Evolutionary conservation across 1,284 basidiomycete species (phyloP).

Genomic region (Pascua sp.): DNA sequence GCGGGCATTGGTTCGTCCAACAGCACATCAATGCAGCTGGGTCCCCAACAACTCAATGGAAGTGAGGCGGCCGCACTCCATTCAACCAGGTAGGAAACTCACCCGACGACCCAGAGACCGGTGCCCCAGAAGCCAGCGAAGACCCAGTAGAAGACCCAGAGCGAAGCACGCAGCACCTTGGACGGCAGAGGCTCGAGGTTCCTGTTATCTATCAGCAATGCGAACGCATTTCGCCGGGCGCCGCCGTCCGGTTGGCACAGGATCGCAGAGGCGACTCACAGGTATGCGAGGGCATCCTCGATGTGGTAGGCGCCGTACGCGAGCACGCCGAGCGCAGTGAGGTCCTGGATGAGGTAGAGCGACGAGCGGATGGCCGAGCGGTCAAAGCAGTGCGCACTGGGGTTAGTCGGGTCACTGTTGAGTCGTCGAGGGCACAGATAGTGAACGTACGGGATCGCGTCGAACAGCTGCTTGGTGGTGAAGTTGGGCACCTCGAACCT

Average conservation of each 20-base stretch:
- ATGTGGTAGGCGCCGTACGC: constrained; percentile 69
- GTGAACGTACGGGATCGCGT: constrained; percentile 62
- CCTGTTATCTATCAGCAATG: too few species aligned
- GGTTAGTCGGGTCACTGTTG: not conserved
- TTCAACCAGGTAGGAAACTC: too few species aligned
- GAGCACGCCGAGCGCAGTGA: constrained; percentile 63
- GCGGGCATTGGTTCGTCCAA: not conserved
- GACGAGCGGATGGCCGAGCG: constrained; percentile 81
- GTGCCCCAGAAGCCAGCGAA: constrained; percentile 83
- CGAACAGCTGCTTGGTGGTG: constrained; percentile 59
- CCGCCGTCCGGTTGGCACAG: too few species aligned
- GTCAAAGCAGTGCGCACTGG: constrained; percentile 83
- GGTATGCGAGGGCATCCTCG: constrained; percentile 54
- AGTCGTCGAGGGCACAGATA: constrained; percentile 34
- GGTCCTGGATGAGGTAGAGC: constrained; percentile 77
- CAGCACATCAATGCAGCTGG: too few species aligned
- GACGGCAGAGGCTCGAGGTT: constrained; percentile 36
- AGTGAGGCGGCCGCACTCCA: too few species aligned
- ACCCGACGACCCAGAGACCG: constrained; percentile 84
- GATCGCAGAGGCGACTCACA: constrained; percentile 25
- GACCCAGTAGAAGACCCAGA: constrained; percentile 83
- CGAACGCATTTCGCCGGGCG: too few species aligned
- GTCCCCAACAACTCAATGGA: too few species aligned
- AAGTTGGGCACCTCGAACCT: constrained; percentile 49
- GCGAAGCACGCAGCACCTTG: constrained; percentile 61